phyloP scores from a whole-genome alignment of 169 alveolate species.

The Sarcocystis neurona region DNA sequence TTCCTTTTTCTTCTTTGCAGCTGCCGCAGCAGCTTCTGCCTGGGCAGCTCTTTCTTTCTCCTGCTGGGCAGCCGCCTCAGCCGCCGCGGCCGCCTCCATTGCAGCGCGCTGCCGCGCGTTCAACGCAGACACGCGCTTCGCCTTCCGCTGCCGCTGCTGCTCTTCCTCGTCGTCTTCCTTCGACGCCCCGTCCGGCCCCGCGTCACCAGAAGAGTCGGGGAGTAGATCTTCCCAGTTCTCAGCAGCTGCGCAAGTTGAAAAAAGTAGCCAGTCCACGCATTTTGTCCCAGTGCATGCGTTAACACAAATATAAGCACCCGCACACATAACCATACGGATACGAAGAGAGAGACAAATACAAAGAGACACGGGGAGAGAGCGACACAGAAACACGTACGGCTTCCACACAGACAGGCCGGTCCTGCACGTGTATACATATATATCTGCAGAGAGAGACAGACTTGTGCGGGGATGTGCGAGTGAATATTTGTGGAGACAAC shows the following conservation, averaged over 20 bases:
- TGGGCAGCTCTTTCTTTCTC: constrained; percentile 59
- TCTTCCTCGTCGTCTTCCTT: constrained; percentile 23
- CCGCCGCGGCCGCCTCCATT: constrained; percentile 30
- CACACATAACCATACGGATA: not conserved
- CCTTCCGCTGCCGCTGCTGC: constrained; percentile 9
- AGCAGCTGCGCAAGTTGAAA: not conserved
- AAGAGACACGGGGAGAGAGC: no score
- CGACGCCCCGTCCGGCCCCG: no score
- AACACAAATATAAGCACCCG: not conserved
- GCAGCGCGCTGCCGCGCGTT: constrained; percentile 46
- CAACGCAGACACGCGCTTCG: not conserved
- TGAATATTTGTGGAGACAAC: no score
- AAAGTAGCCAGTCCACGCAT: no score
- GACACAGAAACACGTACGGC: no score
- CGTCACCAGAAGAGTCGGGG: no score
- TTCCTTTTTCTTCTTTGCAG: constrained; percentile 42
- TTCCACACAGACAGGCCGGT: no score
- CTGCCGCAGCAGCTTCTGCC: constrained; percentile 57
- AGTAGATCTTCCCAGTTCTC: constrained; percentile 32
- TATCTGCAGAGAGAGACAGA: no score
- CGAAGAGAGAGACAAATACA: not conserved
- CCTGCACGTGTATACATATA: no score
- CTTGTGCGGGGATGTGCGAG: no score
- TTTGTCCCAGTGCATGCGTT: no score
- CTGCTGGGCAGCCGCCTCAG: constrained; percentile 74